These are phyloP conservation scores for Cupressus sempervirens DNA, from an alignment of 75 land plant genomes.

Conservation along the genomic window DNA sequence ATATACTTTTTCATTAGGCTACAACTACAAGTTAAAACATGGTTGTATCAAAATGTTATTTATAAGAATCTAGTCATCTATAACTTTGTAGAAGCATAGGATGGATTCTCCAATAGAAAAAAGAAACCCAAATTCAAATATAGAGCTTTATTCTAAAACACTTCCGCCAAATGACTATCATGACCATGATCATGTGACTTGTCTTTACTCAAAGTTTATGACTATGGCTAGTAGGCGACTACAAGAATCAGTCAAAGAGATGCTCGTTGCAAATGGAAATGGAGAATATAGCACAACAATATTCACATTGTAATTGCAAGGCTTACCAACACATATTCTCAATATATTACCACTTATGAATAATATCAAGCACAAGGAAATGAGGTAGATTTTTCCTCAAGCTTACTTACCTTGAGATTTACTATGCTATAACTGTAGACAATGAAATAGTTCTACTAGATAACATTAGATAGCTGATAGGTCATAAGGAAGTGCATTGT, in stretches of 20 bases:
- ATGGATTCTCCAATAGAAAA: neutral
- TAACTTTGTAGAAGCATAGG: neutral
- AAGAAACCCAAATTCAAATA: neutral
- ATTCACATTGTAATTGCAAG: conserved; percentile 88
- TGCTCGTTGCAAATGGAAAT: conserved; percentile 37
- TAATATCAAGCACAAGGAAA: conserved; percentile 92
- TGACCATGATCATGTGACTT: neutral
- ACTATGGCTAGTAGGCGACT: conserved; percentile 99
- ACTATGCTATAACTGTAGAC: neutral
- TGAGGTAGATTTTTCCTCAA: neutral
- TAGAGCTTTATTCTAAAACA: neutral
- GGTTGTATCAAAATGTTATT: neutral
- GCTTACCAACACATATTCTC: conserved; percentile 87
- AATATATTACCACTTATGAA: conserved; percentile 91
- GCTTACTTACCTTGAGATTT: neutral
- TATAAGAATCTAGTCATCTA: neutral
- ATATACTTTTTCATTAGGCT: neutral
- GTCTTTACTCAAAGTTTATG: conserved; percentile 65
- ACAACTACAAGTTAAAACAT: neutral
- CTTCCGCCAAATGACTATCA: neutral
- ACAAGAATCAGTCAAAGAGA: conserved; percentile 71
- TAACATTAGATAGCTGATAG: neutral
- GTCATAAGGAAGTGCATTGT: neutral
- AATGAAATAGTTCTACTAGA: neutral
- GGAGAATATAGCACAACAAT: conserved; percentile 48